Conservation (phyloP, 208 protist species). For the Crithidia bombi region DNA sequence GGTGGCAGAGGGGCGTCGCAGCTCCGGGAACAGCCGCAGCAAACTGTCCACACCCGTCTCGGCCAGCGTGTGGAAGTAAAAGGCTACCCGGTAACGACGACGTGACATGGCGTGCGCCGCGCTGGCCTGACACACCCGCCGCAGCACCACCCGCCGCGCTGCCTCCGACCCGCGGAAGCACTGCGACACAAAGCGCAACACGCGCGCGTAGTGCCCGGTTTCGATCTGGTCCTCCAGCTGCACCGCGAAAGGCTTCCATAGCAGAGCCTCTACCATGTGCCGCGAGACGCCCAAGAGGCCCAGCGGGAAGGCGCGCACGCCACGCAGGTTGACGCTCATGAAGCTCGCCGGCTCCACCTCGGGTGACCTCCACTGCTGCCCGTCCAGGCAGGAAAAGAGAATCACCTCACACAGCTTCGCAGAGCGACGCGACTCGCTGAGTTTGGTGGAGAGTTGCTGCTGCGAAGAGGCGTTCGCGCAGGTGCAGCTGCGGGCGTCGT, state of each 20-base stretch:
- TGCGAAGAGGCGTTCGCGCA: background rate
- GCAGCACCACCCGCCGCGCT: slow-evolving; percentile 13
- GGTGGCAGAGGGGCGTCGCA: background rate
- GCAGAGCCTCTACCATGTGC: slow-evolving; percentile 28
- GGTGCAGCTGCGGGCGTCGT: background rate
- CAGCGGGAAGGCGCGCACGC: slow-evolving; percentile 15
- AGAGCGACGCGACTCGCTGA: background rate
- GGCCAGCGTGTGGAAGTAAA: slow-evolving; percentile 21
- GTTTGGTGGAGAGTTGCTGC: slow-evolving; percentile 14
- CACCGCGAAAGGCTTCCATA: slow-evolving; percentile 25
- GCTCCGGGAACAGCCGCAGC: slow-evolving; percentile 26
- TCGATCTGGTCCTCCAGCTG: slow-evolving; percentile 29
- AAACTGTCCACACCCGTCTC: slow-evolving; percentile 2
- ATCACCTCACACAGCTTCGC: slow-evolving; percentile 16
- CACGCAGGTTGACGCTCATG: slow-evolving; percentile 15
- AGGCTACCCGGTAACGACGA: slow-evolving; percentile 21
- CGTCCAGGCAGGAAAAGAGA: slow-evolving; percentile 23
- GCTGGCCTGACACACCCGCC: slow-evolving; percentile 21
- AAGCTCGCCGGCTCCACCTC: slow-evolving; percentile 15
- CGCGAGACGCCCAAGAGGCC: slow-evolving; percentile 24
- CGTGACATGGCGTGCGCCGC: slow-evolving; percentile 24
- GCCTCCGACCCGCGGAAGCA: slow-evolving; percentile 16
- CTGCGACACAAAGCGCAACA: slow-evolving; percentile 27
- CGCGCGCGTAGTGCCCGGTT: slow-evolving; percentile 18
- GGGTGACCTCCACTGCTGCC: slow-evolving; percentile 9